Conservation (phyloP, 73 alveolate species). For the Blepharisma japonicum region DNA sequence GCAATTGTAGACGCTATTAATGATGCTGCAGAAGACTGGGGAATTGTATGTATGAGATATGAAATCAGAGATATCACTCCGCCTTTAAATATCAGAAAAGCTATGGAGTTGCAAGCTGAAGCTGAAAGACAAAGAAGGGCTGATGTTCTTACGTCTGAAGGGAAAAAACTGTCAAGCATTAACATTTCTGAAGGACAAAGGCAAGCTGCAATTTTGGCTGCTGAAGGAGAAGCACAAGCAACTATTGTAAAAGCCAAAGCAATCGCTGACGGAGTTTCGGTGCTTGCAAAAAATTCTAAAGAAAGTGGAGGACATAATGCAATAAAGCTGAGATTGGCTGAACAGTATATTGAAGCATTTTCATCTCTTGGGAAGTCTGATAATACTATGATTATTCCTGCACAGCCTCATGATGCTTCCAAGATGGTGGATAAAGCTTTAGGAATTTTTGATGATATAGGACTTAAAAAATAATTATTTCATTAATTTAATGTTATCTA, state of each 20-base stretch:
- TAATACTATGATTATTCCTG: not conserved
- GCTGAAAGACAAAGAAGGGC: slow-evolving; percentile 85
- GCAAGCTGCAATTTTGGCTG: slow-evolving; percentile 58
- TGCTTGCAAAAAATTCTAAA: not conserved
- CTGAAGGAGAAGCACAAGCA: slow-evolving; percentile 51
- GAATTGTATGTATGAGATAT: slow-evolving; percentile 70
- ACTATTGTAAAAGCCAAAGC: slow-evolving; percentile 12
- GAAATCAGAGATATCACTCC: slow-evolving; percentile 82
- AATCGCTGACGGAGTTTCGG: not conserved
- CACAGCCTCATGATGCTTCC: not conserved
- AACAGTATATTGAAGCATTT: slow-evolving; percentile 11
- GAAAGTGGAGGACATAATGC: slow-evolving; percentile 4
- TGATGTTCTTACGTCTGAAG: slow-evolving; percentile 73
- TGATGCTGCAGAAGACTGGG: slow-evolving; percentile 81
- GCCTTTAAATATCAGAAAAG: slow-evolving; percentile 61
- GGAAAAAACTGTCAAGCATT: slow-evolving; percentile 55
- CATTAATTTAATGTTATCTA: no score
- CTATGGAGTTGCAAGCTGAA: slow-evolving; percentile 77
- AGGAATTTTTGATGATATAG: not conserved
- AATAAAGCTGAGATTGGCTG: slow-evolving; percentile 14
- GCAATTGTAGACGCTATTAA: slow-evolving; percentile 42
- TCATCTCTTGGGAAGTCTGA: not conserved
- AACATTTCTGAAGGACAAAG: slow-evolving; percentile 75
- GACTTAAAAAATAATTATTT: no score
- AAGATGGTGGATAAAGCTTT: slow-evolving; percentile 7